phyloP scores from a whole-genome alignment of 306 rosid species.

The Vigna reflexopilosa region DNA sequence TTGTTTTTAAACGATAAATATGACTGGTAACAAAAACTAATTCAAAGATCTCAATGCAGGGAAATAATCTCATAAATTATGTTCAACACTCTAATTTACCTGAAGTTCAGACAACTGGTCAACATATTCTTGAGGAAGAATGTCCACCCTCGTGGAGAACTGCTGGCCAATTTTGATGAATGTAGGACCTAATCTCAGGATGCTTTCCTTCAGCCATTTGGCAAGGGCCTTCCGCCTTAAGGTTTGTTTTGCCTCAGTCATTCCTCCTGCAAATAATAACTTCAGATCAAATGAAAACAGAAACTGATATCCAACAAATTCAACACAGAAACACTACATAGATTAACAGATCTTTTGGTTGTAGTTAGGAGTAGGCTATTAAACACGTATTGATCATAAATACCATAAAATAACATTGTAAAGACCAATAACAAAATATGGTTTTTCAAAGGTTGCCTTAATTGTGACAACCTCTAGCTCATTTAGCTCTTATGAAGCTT shows the following conservation, averaged over 20 bases:
- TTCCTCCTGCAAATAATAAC: conserved; percentile 63
- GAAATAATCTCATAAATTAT: conserved; percentile 34
- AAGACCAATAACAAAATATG: background rate
- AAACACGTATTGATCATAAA: conserved; percentile 8
- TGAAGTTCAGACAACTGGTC: conserved; percentile 95
- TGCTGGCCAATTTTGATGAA: conserved; percentile 98
- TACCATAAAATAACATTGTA: conserved; percentile 9
- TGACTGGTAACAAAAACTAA: conserved; percentile 33
- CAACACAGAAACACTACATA: conserved; percentile 14
- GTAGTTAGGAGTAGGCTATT: conserved; percentile 14
- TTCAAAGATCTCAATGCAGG: conserved; percentile 28
- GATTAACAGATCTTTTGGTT: background rate
- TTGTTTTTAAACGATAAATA: background rate
- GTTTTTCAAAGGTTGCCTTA: background rate
- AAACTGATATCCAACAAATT: background rate
- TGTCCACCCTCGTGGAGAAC: conserved; percentile 95
- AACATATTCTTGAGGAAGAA: conserved; percentile 90
- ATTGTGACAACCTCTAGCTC: background rate
- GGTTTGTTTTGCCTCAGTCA: conserved; percentile 77
- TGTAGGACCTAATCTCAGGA: conserved; percentile 92
- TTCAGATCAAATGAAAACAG: conserved; percentile 24
- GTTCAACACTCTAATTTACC: conserved; percentile 51
- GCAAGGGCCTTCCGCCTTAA: conserved; percentile 80
- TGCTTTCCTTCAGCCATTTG: conserved; percentile 92
- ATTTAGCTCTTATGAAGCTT: background rate